Conservation (phyloP, 2,329 filamentous ascomycete species). For the Hymenoscyphus linearis region DNA sequence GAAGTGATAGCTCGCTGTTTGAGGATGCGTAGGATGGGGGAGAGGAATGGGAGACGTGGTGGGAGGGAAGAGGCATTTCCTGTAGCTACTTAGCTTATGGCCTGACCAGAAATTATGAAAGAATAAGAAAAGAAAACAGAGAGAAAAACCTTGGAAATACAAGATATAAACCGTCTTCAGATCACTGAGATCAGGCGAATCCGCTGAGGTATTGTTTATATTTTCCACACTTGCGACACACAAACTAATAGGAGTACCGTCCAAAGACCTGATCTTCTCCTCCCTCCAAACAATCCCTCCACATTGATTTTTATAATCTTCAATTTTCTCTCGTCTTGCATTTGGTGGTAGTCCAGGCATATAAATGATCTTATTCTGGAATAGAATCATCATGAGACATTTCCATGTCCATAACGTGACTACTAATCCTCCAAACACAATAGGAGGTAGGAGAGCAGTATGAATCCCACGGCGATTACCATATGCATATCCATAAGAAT, state of each 20-base stretch:
- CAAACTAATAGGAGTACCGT: conserved; percentile 61
- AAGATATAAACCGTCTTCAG: conserved; percentile 44
- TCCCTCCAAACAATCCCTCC: conserved; percentile 63
- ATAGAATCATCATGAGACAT: conserved; percentile 68
- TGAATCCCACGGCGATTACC: conserved; percentile 18
- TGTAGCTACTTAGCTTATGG: conserved; percentile 30
- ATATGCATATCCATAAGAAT: neutral
- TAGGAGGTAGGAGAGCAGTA: conserved; percentile 41
- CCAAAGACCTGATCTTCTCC: conserved; percentile 51
- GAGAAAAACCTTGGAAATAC: conserved; percentile 48
- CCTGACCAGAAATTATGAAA: too few species aligned
- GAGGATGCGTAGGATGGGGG: conserved; percentile 44
- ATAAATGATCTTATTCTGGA: conserved; percentile 80
- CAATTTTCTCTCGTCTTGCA: conserved; percentile 60
- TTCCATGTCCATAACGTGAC: conserved; percentile 60
- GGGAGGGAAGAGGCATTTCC: conserved; percentile 56
- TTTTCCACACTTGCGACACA: conserved; percentile 38
- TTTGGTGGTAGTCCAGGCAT: conserved; percentile 72
- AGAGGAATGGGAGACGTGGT: conserved; percentile 51
- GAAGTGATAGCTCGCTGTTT: conserved; percentile 29
- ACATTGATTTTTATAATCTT: conserved; percentile 56
- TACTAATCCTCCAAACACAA: conserved; percentile 61
- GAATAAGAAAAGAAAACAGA: conserved; percentile 6
- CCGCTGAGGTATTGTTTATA: neutral
- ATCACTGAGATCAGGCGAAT: too few species aligned